Percentiles rank a stretch among this genome's conserved stretches.
Evolutionary conservation across 108 stramenopile species (phyloP).

Genomic region (Cyclotella cryptica): DNA sequence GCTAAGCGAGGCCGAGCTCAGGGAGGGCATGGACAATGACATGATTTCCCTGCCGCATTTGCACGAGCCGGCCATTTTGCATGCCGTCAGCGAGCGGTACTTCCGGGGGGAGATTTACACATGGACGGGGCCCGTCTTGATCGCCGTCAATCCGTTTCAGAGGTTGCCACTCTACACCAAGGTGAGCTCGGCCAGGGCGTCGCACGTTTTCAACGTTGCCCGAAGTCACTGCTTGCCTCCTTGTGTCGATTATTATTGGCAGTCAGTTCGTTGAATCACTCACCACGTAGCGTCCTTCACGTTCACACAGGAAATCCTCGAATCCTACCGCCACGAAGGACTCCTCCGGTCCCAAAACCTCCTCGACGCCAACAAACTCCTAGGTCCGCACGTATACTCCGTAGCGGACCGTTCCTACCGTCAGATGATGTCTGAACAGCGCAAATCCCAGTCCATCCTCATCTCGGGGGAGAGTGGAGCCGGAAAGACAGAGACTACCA

Average conservation of each 20-base stretch:
- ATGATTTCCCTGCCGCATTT: constrained; percentile 96
- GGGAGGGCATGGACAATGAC: constrained; percentile 88
- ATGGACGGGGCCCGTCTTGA: constrained; percentile 98
- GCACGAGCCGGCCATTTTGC: constrained; percentile 98
- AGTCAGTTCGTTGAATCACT: not conserved
- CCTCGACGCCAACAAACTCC: constrained; percentile 51
- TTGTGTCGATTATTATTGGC: not conserved
- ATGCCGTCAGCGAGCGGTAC: constrained; percentile 91
- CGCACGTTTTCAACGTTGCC: not conserved
- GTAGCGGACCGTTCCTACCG: constrained; percentile 91
- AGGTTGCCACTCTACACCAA: constrained; percentile 90
- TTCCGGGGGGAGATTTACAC: constrained; percentile 96
- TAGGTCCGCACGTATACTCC: constrained; percentile 95
- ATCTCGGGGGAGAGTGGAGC: constrained; percentile 96
- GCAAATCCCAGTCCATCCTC: constrained; percentile 90
- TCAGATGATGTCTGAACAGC: constrained; percentile 86
- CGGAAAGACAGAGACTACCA: constrained; percentile 97
- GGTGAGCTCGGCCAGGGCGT: constrained; percentile 54
- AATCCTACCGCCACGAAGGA: constrained; percentile 85
- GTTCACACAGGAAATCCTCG: constrained; percentile 73
- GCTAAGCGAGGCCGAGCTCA: constrained; percentile 69
- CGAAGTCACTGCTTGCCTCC: no score
- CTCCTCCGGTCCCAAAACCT: constrained; percentile 83
- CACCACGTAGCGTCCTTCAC: not conserved
- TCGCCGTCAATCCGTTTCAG: constrained; percentile 99